A percentile compares a stretch with the other conserved stretches of the same genome.
Conservation (phyloP, 169 alveolate genomes). For the Plasmodium gallinaceum region DNA sequence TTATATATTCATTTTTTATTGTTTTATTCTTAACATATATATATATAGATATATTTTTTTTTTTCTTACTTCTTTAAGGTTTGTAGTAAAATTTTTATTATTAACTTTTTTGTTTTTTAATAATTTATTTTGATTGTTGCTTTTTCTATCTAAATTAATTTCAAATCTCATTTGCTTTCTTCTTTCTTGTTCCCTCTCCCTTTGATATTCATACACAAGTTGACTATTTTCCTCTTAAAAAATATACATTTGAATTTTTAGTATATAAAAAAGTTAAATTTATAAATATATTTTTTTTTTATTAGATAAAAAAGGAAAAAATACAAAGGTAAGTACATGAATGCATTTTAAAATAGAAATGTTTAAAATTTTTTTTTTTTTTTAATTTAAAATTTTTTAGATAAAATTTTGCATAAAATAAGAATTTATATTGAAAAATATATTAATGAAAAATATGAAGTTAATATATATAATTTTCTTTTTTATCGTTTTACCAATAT, state of each 20-base stretch:
- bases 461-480: neutral
- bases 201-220: constrained; percentile 68
- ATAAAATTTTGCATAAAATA: no score
- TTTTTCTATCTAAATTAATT: constrained; percentile 67
- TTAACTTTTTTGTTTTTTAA: constrained; percentile 8
- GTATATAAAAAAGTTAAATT: neutral
- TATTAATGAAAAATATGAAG: neutral
- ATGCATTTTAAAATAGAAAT: neutral
- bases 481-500: constrained; percentile 30
- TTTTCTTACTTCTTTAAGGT: constrained; percentile 55
- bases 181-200: constrained; percentile 73
- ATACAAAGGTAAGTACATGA: neutral
- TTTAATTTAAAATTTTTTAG: no score
- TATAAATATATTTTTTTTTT: neutral
- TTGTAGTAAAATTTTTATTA: constrained; percentile 19
- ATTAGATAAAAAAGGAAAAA: neutral
- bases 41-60: neutral
- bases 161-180: constrained; percentile 76
- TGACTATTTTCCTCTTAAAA: constrained; percentile 67
- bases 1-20: neutral
- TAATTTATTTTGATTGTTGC: constrained; percentile 46
- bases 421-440: no score
- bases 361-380: no score
- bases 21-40: no score
- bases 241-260: neutral